Percentiles rank a stretch among this genome's conserved stretches.
Conservation (phyloP, 2,329 filamentous ascomycete species). For the Sporothrix euskadiensis region DNA sequence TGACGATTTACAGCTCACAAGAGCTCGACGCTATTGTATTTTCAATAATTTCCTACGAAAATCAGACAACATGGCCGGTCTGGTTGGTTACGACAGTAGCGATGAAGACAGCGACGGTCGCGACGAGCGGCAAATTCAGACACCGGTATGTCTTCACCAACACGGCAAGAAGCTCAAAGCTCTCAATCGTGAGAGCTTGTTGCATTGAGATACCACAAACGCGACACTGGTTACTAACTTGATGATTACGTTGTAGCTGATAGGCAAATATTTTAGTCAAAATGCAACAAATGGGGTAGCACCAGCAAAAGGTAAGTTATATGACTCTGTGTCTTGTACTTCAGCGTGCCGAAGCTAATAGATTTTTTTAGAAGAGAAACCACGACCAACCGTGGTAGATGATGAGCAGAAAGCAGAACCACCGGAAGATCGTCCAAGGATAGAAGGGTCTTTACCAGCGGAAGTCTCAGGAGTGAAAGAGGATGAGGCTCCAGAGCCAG, state of each 20-base stretch:
- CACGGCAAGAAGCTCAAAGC: no score
- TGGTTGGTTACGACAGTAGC: constrained; percentile 55
- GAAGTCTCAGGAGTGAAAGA: not conserved
- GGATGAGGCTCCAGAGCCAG: not conserved
- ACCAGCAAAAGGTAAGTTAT: not conserved
- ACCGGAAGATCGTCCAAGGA: not conserved
- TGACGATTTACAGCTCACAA: not conserved
- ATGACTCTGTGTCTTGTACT: no score
- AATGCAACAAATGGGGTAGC: not conserved
- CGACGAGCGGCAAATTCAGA: not conserved
- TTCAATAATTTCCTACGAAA: not conserved
- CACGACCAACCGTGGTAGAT: not conserved
- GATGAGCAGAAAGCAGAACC: not conserved
- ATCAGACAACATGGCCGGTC: constrained; percentile 42
- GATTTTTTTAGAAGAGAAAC: not conserved
- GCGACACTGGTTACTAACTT: not conserved
- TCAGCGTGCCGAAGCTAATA: not conserved
- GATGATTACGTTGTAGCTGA: constrained; percentile 1
- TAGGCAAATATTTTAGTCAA: not conserved
- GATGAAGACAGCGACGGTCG: constrained; percentile 45
- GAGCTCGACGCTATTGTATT: not conserved
- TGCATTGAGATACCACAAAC: no score
- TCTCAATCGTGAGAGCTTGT: not conserved
- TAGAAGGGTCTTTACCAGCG: not conserved
- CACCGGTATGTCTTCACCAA: not conserved